Percentiles rank a stretch among this genome's conserved stretches.
These are phyloP conservation scores for Senna siamea DNA, from an alignment of 306 rosid genomes.

Conservation along the genomic window DNA sequence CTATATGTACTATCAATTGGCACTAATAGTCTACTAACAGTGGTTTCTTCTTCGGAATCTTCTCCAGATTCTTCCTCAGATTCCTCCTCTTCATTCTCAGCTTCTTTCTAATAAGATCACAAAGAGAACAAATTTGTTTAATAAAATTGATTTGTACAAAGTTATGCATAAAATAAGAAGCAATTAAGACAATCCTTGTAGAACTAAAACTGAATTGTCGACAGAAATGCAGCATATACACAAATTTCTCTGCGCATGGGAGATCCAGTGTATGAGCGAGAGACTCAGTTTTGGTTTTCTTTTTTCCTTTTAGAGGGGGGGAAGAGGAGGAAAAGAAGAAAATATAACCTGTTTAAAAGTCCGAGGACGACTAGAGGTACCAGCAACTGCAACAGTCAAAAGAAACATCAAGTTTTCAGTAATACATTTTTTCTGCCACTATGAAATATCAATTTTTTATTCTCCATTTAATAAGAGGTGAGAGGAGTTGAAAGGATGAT, in stretches of 20 bases:
- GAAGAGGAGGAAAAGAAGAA: conserved; percentile 5
- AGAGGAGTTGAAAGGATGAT: neutral
- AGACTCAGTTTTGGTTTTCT: neutral
- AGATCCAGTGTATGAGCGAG: conserved; percentile 18
- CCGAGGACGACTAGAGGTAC: conserved; percentile 79
- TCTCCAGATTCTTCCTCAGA: conserved; percentile 53
- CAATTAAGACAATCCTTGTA: conserved; percentile 2
- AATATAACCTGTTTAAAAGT: conserved; percentile 70
- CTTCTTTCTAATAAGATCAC: conserved; percentile 63
- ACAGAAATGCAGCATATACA: neutral
- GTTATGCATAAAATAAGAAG: neutral
- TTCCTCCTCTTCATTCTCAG: conserved; percentile 57
- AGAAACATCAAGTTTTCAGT: conserved; percentile 35
- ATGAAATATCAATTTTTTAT: conserved; percentile 29
- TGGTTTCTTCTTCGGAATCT: conserved; percentile 66
- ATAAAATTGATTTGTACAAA: neutral
- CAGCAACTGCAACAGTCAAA: conserved; percentile 74
- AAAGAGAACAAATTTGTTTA: conserved; percentile 37
- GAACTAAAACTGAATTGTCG: conserved; percentile 8
- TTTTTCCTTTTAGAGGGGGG: too few relatives aligned
- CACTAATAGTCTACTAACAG: conserved; percentile 42
- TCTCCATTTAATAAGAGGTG: neutral
- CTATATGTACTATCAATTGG: conserved; percentile 14
- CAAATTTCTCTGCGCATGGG: neutral
- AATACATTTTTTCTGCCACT: neutral